Base-by-base conservation (phyloP, 2,329 filamentous ascomycete species). In the Calonectria ilicicola region DNA sequence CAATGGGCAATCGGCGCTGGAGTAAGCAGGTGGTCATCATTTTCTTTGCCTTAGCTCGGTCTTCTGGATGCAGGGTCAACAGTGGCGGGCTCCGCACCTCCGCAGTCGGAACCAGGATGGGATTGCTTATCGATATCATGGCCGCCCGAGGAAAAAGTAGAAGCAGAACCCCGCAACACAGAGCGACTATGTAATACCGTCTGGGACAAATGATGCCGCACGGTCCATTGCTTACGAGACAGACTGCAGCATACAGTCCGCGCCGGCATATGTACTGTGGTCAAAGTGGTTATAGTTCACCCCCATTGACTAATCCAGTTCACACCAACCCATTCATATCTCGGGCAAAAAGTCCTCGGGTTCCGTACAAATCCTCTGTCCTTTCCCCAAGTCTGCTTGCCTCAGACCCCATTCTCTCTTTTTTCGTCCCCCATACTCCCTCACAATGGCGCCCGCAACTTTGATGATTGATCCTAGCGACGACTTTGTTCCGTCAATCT, bases 391-490 rank as follows among this genome's bases (percentile, higher is more conserved):
- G 15, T 47, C 66, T 47, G 69, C 26, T 71, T 60, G 26, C 60
- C 42, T 65, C 65, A 42, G 65, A 32, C 40, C 32, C 49, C 53
- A 42, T 67, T 27, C 65, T 38, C 56, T 63, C 26, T n/a, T 42
- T 51, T 49, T 53, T 23, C 17, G 21, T 42, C 26, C 58, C 65
- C 56, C 58, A 64, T 51, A 56, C 27, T 68, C 51, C 35, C 42
- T 75, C 49, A 81, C 74, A 76, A 89, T 90, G 89, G 84, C 88
- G 65, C 88, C 89, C 79, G 86, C 87, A 62, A 81, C 89, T 76
- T 82, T 90, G 75, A 87, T 87, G 79, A 86, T 91, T 83, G 90
- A 91, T 81, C 85, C 86, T 47, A 87, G 87, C 75, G 85, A 87
- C 79, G 90, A 92, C 82, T 87, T 91, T 82, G 83, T 81, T 80